Evolutionary conservation across 345 rosid genomes (phyloP), one percentile per base, ranked within the genome.

Genomic region (Leavenworthia alabamica): DNA sequence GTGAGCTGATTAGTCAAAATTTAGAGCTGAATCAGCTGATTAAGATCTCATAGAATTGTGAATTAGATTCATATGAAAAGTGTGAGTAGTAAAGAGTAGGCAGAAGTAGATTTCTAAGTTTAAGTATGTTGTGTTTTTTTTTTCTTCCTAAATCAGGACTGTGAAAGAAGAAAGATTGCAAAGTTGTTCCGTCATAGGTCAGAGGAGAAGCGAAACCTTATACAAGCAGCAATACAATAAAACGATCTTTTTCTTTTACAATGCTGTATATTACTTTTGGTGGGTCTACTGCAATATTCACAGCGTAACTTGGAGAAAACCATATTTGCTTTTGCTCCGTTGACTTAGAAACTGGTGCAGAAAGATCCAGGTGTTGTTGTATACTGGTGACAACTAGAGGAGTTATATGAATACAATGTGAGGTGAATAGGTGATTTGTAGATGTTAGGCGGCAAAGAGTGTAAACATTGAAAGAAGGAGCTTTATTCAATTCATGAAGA

Each of bases 91-190:
- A 10, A 41, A 33, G 54, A 33, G 46, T 33, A 35, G 26, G 6
- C 8, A 23, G 20, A 31, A 24, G 15, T 5, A 13, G 28, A 45
- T 27, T 7, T 70, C 63, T 46, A 47, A 56, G 9, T 62, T 46
- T 5, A 5, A 13, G 19, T 12, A 17, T 42, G 36, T 33, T 39
- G 28, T 35, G 6, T 23, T n/a, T n/a, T n/a, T n/a, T n/a, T n/a
- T n/a, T 41, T 54, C 17, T 49, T 40, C 36, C 17, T 1, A 55
- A 24, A 20, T 59, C 85, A 89, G 99, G 99, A 93, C 63, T 93
- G 99, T 56, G 99, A 93, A 75, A 85, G 99, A 75, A 82, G 99
- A 76, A 75, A 78, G 9, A 58, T 93, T 56, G 88, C 97, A 0
- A 93, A 93, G 78, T 67, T 87, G 74, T 93, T 80, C 67, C 96